Conservation (phyloP, 2,329 filamentous ascomycete genomes). For the Biscogniauxia marginata region DNA sequence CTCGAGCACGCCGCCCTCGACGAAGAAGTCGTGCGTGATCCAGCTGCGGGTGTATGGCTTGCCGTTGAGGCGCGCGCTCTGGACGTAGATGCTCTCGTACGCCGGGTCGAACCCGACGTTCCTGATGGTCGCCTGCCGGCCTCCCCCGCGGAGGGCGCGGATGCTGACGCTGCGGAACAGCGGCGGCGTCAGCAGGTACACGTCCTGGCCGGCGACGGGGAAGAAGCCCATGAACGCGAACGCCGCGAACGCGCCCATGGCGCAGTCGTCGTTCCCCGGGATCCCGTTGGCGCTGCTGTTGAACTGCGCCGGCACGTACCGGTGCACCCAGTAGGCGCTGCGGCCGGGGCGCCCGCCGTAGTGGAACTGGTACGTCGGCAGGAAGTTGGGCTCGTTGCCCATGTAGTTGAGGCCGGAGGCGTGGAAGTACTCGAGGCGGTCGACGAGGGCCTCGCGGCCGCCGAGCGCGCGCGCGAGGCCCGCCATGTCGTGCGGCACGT, state of each 20-base stretch:
- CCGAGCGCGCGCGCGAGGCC: slow-evolving; percentile 48
- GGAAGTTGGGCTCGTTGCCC: slow-evolving; percentile 60
- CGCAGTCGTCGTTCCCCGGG: slow-evolving; percentile 56
- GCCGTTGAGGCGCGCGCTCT: slow-evolving; percentile 58
- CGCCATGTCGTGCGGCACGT: slow-evolving; percentile 52
- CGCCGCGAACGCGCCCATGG: slow-evolving; percentile 53
- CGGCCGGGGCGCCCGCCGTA: slow-evolving; percentile 64
- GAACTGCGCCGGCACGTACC: slow-evolving; percentile 67
- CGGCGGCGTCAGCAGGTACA: slow-evolving; percentile 51
- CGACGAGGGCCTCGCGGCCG: slow-evolving; percentile 54
- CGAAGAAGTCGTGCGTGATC: slow-evolving; percentile 64
- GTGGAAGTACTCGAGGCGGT: slow-evolving; percentile 65
- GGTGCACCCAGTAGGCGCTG: slow-evolving; percentile 54
- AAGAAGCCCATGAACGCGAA: slow-evolving; percentile 54
- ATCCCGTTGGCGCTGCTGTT: slow-evolving; percentile 61
- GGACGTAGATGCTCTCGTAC: slow-evolving; percentile 54
- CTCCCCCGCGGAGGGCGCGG: slow-evolving; percentile 30
- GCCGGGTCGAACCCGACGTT: slow-evolving; percentile 35
- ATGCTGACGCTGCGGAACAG: slow-evolving; percentile 49
- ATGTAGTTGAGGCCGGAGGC: slow-evolving; percentile 65
- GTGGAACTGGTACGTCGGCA: slow-evolving; percentile 58
- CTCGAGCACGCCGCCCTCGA: slow-evolving; percentile 58
- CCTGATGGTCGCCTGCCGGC: slow-evolving; percentile 51
- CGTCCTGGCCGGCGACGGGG: slow-evolving; percentile 53
- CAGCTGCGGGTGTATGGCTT: slow-evolving; percentile 58